A percentile compares a stretch with the other conserved stretches of the same genome.
These are phyloP conservation scores for Cyberlindnera meyerae DNA, from an alignment of 805 yeast genomes.

Conservation along the genomic window DNA sequence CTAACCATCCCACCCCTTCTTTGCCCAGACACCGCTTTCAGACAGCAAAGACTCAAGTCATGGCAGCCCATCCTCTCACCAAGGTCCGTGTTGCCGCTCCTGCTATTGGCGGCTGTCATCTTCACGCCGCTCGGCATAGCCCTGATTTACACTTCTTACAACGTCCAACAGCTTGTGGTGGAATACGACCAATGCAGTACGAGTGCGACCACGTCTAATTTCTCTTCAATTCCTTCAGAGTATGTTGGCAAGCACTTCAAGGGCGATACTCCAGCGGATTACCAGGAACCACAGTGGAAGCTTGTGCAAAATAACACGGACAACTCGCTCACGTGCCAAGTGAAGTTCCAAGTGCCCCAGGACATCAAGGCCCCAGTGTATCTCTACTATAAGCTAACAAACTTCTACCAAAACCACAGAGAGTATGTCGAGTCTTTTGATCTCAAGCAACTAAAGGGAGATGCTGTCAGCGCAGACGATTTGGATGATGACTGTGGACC, in stretches of 20 bases:
- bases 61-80: slow-evolving; percentile 91
- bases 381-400: slow-evolving; percentile 80
- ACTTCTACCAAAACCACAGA: slow-evolving; percentile 92
- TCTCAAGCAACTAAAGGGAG: slow-evolving; percentile 74
- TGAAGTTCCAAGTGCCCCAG: slow-evolving; percentile 69
- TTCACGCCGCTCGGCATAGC: slow-evolving; percentile 93
- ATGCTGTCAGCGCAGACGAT: slow-evolving; percentile 49
- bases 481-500: slow-evolving; percentile 59
- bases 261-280: slow-evolving; percentile 13
- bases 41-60: slow-evolving; percentile 62
- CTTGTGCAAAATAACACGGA: slow-evolving; percentile 36
- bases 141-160: slow-evolving; percentile 68
- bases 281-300: slow-evolving; percentile 58
- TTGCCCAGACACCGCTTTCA: slow-evolving; percentile 60
- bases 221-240: slow-evolving; percentile 51
- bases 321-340: slow-evolving; percentile 45
- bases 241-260: slow-evolving; percentile 61
- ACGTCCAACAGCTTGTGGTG: slow-evolving; percentile 68
- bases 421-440: slow-evolving; percentile 86
- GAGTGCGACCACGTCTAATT: slow-evolving; percentile 41
- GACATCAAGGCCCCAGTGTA: slow-evolving; percentile 68
- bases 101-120: slow-evolving; percentile 66
- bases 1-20: slow-evolving; percentile 27
- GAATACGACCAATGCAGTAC: slow-evolving; percentile 70
- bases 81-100: slow-evolving; percentile 79